Conservation (phyloP, 495 filamentous ascomycete species). For the Choiromyces venosus region DNA sequence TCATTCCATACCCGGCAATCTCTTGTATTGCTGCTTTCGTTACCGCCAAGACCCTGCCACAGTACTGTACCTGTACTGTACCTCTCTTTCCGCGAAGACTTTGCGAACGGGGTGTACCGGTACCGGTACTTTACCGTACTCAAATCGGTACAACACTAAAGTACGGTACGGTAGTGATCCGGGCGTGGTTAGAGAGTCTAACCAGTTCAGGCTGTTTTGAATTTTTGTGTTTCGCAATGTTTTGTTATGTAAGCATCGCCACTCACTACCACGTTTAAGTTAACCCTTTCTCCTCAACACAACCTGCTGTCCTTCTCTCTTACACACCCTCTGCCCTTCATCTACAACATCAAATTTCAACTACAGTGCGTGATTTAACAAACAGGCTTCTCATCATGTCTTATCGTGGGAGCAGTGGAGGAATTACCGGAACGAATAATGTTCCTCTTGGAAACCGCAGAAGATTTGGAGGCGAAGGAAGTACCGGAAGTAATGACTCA, state of each 20-base stretch:
- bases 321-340: neutral
- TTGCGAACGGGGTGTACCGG: too few species aligned
- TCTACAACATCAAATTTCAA: neutral
- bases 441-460: slow-evolving; percentile 86
- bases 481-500: slow-evolving; percentile 43
- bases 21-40: too few species aligned
- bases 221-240: neutral
- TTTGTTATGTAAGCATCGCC: neutral
- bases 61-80: too few species aligned
- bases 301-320: neutral
- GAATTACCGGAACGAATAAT: slow-evolving; percentile 97
- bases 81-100: too few species aligned
- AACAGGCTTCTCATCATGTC: slow-evolving; percentile 28
- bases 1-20: too few species aligned
- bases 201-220: neutral
- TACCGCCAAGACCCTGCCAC: too few species aligned
- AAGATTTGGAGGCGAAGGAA: slow-evolving; percentile 66
- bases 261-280: neutral
- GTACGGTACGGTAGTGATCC: too few species aligned
- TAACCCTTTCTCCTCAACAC: neutral
- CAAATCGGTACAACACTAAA: too few species aligned
- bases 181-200: neutral
- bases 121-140: too few species aligned
- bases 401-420: slow-evolving; percentile 45
- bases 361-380: neutral